phyloP scores from a whole-genome alignment of 306 rosid species.

The Carpinus fangiana region DNA sequence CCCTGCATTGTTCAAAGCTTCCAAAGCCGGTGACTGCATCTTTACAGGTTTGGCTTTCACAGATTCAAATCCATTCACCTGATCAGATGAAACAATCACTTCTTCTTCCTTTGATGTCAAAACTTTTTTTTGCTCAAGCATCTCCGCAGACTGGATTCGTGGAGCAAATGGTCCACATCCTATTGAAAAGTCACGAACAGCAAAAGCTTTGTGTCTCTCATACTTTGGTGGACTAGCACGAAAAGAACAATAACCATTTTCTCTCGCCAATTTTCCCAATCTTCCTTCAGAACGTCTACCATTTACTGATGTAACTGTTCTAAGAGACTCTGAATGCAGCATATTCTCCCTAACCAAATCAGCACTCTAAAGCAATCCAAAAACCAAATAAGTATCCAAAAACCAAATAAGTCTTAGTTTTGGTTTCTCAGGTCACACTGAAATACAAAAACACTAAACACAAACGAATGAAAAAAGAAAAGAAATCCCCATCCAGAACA shows the following conservation, averaged over 20 bases:
- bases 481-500: background rate
- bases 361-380: background rate
- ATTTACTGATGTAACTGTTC: slow-evolving; percentile 35
- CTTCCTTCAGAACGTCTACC: slow-evolving; percentile 41
- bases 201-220: slow-evolving; percentile 55
- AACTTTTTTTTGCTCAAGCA: slow-evolving; percentile 9
- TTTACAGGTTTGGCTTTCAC: too few relatives aligned
- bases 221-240: slow-evolving; percentile 21
- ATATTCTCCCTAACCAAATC: slow-evolving; percentile 28
- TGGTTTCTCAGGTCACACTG: background rate
- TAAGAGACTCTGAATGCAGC: slow-evolving; percentile 29
- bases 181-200: slow-evolving; percentile 74
- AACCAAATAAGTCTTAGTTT: background rate
- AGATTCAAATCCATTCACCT: too few relatives aligned
- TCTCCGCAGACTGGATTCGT: slow-evolving; percentile 17
- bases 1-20: background rate
- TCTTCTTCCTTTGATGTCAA: slow-evolving; percentile 24
- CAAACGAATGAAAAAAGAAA: background rate
- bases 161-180: slow-evolving; percentile 63
- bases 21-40: too few relatives aligned
- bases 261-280: slow-evolving; percentile 34
- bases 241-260: slow-evolving; percentile 41
- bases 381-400: background rate
- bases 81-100: too few relatives aligned
- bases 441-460: background rate